Conservation (phyloP, 352 stramenopile genomes). For the Globisporangium acanthophoron region DNA sequence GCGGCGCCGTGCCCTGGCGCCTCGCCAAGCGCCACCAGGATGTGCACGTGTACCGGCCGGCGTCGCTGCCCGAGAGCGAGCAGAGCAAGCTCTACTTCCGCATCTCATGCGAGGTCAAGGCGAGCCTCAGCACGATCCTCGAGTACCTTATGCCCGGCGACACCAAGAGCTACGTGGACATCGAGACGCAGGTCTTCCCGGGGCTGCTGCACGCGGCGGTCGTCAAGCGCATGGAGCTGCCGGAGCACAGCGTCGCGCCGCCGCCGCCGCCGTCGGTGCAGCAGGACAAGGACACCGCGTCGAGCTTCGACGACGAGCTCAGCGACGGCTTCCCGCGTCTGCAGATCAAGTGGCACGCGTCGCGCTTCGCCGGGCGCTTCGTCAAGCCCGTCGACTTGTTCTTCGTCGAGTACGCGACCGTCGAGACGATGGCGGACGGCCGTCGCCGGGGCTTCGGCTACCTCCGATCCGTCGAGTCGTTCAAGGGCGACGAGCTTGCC, state of each 20-base stretch:
- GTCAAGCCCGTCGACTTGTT: conserved; percentile 85
- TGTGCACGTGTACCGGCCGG: conserved; percentile 70
- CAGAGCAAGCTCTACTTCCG: conserved; percentile 77
- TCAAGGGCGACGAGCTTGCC: conserved; percentile 74
- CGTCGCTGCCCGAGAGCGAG: conserved; percentile 26
- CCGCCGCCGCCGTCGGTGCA: conserved; percentile 6
- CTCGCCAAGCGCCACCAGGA: conserved; percentile 75
- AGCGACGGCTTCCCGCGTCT: conserved; percentile 54
- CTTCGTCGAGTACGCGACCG: conserved; percentile 84
- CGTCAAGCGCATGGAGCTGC: conserved; percentile 74
- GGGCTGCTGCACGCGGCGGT: conserved; percentile 71
- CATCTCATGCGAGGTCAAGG: conserved; percentile 80
- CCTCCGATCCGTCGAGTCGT: conserved; percentile 74
- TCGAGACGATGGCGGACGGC: conserved; percentile 61
- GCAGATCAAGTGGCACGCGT: conserved; percentile 85
- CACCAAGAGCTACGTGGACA: conserved; percentile 70
- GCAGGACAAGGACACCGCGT: conserved; percentile 32
- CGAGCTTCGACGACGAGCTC: conserved; percentile 36
- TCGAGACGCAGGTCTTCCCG: conserved; percentile 79
- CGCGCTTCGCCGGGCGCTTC: conserved; percentile 71
- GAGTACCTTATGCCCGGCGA: conserved; percentile 70
- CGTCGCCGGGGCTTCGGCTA: conserved; percentile 70
- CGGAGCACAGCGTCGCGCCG: conserved; percentile 12
- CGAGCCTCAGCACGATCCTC: conserved; percentile 71
- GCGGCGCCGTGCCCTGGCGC: conserved; percentile 52